Evolutionary conservation across 129 eudicot genomes (phyloP), one percentile per base, ranked within the genome.

Genomic region (Escallonia herrerae): DNA sequence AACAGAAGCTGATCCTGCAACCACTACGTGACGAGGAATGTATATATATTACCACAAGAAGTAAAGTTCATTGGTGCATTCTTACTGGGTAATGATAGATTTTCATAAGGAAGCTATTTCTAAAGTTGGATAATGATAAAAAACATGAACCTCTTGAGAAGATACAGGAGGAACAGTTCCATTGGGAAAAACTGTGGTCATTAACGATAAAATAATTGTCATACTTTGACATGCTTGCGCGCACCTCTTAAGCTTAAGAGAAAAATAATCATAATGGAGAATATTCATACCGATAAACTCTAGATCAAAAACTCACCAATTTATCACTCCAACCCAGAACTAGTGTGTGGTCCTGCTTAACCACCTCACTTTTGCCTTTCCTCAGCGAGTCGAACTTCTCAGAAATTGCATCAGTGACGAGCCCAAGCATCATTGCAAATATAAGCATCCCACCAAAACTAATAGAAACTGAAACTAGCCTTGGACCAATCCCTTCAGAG

Each of bases 351-450:
- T 89, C 79, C 70, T 80, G 87, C 84, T 85, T 88, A 65, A 89
- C 94, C 54, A 89, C 96, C 81, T 89, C 96, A 51, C 96, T 89
- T 81, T 59, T 89, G 68, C 96, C 96, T 74, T 90, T 90, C 74
- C 97, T 86, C 74, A 90, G 68, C 0, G 97, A 90, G 71, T 90
- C 95, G 53, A 90, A 80, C 85, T 90, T 86, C 81, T 90, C 97
- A 3, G 95, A 90, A 58, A 90, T 90, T 7, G 95, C 90, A 80
- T 90, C 97, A 64, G 97, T 83, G 58, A 90, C 97, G 13, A 90
- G 91, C 49, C 97, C 97, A 64, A 90, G 95, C 97, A 90, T 90
- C 97, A 90, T 86, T 54, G 97, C 95, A 86, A 90, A 90, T 72
- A 86, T 86, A 65, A 90, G 95, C 97, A 90, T 90, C 80, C 97